Conservation (phyloP, 2,329 filamentous ascomycete species). For the Alternaria sp. region DNA sequence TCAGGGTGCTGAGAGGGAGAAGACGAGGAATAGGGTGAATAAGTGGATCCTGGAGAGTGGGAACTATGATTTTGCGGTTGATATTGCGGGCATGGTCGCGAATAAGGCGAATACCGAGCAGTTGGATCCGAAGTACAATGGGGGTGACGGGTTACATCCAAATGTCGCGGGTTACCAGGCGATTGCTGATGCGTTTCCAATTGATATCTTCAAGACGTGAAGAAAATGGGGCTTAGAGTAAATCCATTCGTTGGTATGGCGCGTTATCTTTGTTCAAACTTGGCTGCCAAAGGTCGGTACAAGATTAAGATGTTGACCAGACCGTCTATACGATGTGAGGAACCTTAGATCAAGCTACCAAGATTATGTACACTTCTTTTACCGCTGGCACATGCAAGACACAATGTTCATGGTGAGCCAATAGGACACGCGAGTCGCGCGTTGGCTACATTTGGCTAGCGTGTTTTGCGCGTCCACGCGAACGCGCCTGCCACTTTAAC, state of each 20-base stretch:
- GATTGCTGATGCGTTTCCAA: slow-evolving; percentile 66
- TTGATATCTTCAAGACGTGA: slow-evolving; percentile 59
- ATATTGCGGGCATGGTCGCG: slow-evolving; percentile 68
- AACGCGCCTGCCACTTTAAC: slow-evolving; percentile 33
- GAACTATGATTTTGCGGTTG: slow-evolving; percentile 67
- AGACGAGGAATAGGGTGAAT: slow-evolving; percentile 66
- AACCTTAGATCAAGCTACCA: rapidly evolving
- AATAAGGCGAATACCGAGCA: slow-evolving; percentile 58
- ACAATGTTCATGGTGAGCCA: neutral
- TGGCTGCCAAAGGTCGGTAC: too few species aligned
- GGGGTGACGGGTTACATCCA: slow-evolving; percentile 72
- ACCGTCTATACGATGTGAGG: neutral
- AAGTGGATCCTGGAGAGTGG: slow-evolving; percentile 66
- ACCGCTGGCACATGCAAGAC: too few species aligned
- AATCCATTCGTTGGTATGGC: rapidly evolving
- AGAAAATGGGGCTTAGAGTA: rapidly evolving
- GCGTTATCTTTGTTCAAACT: too few species aligned
- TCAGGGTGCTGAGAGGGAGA: slow-evolving; percentile 61
- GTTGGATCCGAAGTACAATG: slow-evolving; percentile 63
- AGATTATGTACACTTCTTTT: neutral
- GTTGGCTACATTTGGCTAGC: slow-evolving; percentile 19
- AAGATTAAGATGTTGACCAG: rapidly evolving
- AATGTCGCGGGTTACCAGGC: slow-evolving; percentile 67
- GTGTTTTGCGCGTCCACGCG: slow-evolving; percentile 28
- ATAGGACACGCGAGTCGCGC: slow-evolving; percentile 8